A percentile compares a stretch with the other conserved stretches of the same genome.
Evolutionary conservation across 1,139 yeast genomes (phyloP).

Genomic region (Protomyces pachydermus): DNA sequence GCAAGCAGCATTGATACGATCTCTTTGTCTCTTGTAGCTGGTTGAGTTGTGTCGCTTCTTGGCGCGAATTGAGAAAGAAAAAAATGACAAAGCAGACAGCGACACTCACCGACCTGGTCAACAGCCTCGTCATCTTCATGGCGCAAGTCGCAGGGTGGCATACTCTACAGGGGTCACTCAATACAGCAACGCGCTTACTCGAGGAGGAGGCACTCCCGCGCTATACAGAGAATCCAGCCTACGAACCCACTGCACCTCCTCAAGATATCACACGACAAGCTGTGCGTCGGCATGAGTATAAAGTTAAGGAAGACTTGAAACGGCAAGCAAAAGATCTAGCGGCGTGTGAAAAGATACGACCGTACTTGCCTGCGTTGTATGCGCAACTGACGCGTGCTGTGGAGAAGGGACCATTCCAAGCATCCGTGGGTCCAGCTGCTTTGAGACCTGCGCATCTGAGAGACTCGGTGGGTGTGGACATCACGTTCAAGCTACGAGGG

Average conservation of each 20-base stretch:
- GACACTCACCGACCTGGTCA: background rate
- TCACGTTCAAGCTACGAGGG: constrained; percentile 1
- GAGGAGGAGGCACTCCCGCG: constrained; percentile 10
- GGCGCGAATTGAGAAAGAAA: background rate
- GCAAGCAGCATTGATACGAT: background rate
- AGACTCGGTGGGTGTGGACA: constrained; percentile 9
- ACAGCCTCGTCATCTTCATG: background rate
- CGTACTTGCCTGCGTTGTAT: constrained; percentile 11
- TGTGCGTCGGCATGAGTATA: constrained; percentile 6
- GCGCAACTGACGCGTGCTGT: constrained; percentile 13
- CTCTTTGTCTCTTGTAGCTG: background rate
- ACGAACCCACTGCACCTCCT: constrained; percentile 11
- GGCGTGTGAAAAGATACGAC: constrained; percentile 4
- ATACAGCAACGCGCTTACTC: background rate
- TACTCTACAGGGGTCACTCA: background rate
- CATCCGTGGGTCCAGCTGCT: constrained; percentile 13
- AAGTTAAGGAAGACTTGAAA: constrained; percentile 7
- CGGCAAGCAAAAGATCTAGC: constrained; percentile 6
- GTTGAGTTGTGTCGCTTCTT: background rate
- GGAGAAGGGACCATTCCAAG: background rate
- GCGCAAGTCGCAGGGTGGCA: background rate
- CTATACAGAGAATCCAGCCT: constrained; percentile 15
- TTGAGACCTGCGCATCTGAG: constrained; percentile 2
- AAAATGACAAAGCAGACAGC: background rate
- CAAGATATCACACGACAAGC: constrained; percentile 6